Conservation (phyloP, 257 asterid species). For the Mentha longifolia region DNA sequence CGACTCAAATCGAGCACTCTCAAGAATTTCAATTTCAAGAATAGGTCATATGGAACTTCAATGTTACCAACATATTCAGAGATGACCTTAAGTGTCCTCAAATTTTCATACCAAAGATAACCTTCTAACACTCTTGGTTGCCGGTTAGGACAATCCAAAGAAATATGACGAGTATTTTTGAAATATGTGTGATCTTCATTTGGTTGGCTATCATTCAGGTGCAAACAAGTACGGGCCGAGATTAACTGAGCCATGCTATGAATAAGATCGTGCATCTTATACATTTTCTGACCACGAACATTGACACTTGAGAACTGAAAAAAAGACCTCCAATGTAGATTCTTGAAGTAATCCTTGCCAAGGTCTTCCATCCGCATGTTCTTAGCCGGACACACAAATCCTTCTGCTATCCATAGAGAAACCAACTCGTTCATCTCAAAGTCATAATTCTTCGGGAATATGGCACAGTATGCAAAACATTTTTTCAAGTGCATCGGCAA, state of each 20-base stretch:
- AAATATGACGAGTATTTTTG: constrained; percentile 38
- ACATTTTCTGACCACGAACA: constrained; percentile 19
- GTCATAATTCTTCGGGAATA: constrained; percentile 38
- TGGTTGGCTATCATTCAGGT: constrained; percentile 1
- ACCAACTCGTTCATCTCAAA: constrained; percentile 39
- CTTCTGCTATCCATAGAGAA: constrained; percentile 47
- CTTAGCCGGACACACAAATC: constrained; percentile 39
- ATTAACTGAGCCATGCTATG: constrained; percentile 40
- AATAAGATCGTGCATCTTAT: constrained; percentile 51
- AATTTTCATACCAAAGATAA: constrained; percentile 32
- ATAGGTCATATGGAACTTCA: constrained; percentile 34
- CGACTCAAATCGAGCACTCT: constrained; percentile 50
- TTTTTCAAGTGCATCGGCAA: constrained; percentile 42
- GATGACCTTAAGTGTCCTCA: constrained; percentile 41
- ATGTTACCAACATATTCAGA: constrained; percentile 9
- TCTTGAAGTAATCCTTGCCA: constrained; percentile 42
- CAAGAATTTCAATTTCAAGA: constrained; percentile 36
- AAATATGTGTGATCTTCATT: constrained; percentile 5
- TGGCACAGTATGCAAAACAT: constrained; percentile 51
- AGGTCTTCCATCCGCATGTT: constrained; percentile 40
- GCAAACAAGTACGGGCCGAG: constrained; percentile 32
- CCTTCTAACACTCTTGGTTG: constrained; percentile 15
- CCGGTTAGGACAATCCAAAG: constrained; percentile 9
- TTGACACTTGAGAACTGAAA: constrained; percentile 32
- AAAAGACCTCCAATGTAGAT: constrained; percentile 41